These are phyloP conservation scores for Earliella scabrosa DNA, from an alignment of 1,284 basidiomycete genomes.

Conservation along the genomic window DNA sequence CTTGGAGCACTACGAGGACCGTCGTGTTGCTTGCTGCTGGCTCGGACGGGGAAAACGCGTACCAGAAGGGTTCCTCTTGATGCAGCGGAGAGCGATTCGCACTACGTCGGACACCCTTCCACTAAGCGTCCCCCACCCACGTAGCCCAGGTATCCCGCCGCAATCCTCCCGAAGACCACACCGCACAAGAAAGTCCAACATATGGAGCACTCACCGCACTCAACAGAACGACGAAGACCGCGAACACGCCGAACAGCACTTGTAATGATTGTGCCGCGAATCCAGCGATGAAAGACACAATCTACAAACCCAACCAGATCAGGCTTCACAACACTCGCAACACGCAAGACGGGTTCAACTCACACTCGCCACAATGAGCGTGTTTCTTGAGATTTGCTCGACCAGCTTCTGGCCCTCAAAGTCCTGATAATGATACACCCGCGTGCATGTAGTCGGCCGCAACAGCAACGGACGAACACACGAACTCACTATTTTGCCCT, in stretches of 20 bases:
- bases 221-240: conserved; percentile 47
- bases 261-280: conserved; percentile 62
- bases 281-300: conserved; percentile 66
- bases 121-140: too few relatives aligned
- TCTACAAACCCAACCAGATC: conserved; percentile 38
- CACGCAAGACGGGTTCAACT: conserved; percentile 12
- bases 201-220: conserved; percentile 55
- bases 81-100: too few relatives aligned
- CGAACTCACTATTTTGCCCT: conserved; percentile 48
- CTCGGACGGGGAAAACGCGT: too few relatives aligned
- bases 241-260: conserved; percentile 62
- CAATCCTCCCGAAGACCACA: too few relatives aligned
- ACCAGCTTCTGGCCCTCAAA: conserved; percentile 72
- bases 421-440: conserved; percentile 50
- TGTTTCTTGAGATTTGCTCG: conserved; percentile 54
- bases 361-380: conserved; percentile 39
- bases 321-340: too few relatives aligned
- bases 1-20: too few relatives aligned
- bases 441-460: background rate
- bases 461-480: background rate
- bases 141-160: too few relatives aligned
- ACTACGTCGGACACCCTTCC: too few relatives aligned
- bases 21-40: too few relatives aligned
- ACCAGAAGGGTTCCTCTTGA: too few relatives aligned
- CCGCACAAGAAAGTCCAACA: too few relatives aligned